Conservation (phyloP, 2,329 filamentous ascomycete species). For the Colletotrichum trifolii region DNA sequence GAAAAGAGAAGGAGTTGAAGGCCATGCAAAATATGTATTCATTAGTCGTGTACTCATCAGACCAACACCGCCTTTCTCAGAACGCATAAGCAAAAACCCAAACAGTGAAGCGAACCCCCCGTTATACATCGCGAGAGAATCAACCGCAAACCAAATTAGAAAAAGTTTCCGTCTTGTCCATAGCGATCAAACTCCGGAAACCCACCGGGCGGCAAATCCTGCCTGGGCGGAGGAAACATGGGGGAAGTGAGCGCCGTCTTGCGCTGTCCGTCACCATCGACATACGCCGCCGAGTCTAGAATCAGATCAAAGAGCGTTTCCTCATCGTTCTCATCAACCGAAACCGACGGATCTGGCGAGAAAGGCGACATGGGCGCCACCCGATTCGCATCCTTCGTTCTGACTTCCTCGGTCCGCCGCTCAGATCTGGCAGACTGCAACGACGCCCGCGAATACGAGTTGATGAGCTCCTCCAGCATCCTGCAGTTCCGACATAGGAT, state of each 20-base stretch:
- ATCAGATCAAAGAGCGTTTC: conserved; percentile 33
- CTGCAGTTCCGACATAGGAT: conserved; percentile 29
- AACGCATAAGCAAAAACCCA: background rate
- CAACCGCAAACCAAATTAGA: conserved; percentile 16
- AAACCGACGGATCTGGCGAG: conserved; percentile 8
- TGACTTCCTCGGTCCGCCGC: background rate
- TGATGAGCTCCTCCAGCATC: conserved; percentile 33
- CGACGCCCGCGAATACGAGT: conserved; percentile 31
- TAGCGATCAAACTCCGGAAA: conserved; percentile 8
- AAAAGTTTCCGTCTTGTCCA: conserved; percentile 15
- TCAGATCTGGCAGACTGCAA: conserved; percentile 14
- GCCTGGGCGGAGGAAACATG: conserved; percentile 25
- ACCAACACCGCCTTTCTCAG: background rate
- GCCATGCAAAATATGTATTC: background rate
- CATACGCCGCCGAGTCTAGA: conserved; percentile 27
- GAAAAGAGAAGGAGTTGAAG: background rate
- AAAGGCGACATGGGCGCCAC: background rate
- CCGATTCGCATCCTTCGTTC: no score
- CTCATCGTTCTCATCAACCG: conserved; percentile 31
- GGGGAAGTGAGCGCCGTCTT: conserved; percentile 13
- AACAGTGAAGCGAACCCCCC: background rate
- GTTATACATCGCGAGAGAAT: background rate
- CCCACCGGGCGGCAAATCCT: background rate
- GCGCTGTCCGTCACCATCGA: conserved; percentile 21
- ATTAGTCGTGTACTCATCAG: background rate